A percentile compares a stretch with the other conserved stretches of the same genome.
phyloP scores from a whole-genome alignment of 352 stramenopile genomes.

The Phytophthora podocarpi region DNA sequence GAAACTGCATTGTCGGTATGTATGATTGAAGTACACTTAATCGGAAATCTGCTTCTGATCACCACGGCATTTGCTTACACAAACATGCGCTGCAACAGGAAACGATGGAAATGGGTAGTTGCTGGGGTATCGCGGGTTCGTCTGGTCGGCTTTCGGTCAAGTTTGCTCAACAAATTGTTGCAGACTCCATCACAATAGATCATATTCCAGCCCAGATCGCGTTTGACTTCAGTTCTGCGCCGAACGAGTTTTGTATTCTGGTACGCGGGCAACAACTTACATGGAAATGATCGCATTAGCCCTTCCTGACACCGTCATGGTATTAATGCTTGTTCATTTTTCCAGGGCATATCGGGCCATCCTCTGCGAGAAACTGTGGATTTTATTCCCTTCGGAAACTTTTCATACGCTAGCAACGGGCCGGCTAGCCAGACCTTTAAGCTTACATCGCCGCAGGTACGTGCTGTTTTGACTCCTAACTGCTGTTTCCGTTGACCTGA shows the following conservation, averaged over 20 bases:
- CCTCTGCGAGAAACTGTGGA: conserved; percentile 48
- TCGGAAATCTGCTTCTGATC: background rate
- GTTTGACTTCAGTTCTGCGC: conserved; percentile 72
- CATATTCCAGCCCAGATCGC: conserved; percentile 78
- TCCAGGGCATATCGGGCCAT: conserved; percentile 53
- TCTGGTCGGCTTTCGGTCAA: conserved; percentile 77
- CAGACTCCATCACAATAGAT: conserved; percentile 75
- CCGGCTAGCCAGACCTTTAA: conserved; percentile 72
- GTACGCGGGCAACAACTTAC: conserved; percentile 25
- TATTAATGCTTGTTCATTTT: conserved; percentile 6
- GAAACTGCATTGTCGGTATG: conserved; percentile 82
- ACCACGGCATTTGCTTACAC: background rate
- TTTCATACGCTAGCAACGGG: conserved; percentile 63
- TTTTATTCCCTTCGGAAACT: conserved; percentile 72
- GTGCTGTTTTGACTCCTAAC: background rate
- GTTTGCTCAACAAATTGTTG: conserved; percentile 68
- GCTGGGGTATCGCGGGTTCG: conserved; percentile 68
- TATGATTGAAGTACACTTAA: background rate
- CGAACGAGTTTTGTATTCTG: conserved; percentile 65
- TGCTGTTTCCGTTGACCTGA: background rate
- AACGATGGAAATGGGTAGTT: conserved; percentile 87
- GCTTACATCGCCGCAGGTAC: conserved; percentile 51
- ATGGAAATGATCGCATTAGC: background rate
- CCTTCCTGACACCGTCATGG: background rate
- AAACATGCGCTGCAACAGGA: conserved; percentile 38